Evolutionary conservation across 176 grass and related monocot genomes (phyloP), one percentile per base, ranked within the genome.

Genomic region (Eragrostis curvula): DNA sequence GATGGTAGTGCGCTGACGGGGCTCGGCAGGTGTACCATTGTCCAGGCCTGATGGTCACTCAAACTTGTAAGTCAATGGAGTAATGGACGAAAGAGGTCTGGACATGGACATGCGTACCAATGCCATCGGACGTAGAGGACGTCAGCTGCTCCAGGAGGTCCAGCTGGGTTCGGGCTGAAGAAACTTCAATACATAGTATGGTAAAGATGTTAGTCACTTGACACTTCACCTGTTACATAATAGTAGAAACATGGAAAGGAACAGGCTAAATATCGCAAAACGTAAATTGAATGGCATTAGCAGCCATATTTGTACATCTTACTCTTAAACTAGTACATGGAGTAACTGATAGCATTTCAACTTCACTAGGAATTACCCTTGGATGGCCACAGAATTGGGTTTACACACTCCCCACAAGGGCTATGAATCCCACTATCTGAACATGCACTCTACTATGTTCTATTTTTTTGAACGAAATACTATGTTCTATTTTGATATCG

Each of bases 131-230:
- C 21, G 76, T n/a, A 12, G 89, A 48, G 74, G 94, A 88, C 59
- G 86, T 87, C 78, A 99, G 91, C 58, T 96, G 96, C 56, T 99
- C 92, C 85, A 99, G 77, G 69, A 99, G 85, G 91, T 94, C 91
- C 89, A 99, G 42, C 70, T 94, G 93, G 28, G 83, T 25, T 32
- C 89, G 91, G 4, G 89, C 85, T 13, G 93, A 96, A 69, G 96
- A 99, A 69, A 85, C 93, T 98, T 73, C 12, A 79, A 43, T 59
- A 55, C 32, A 69, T 7, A 66, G 58, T 13, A 71, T 50, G 55
- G 2, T 36, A 41, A 52, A 61, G 11, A 20, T 55, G 66, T 84
- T 18, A 89, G n/a, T n/a, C n/a, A n/a, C n/a, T n/a, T n/a, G 53
- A 32, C 42, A 42, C 8, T 52, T 80, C 30, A 44, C 3, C 27